These are phyloP conservation scores for Marsdenia floribunda DNA, from an alignment of 257 asterid species.

Conservation along the genomic window DNA sequence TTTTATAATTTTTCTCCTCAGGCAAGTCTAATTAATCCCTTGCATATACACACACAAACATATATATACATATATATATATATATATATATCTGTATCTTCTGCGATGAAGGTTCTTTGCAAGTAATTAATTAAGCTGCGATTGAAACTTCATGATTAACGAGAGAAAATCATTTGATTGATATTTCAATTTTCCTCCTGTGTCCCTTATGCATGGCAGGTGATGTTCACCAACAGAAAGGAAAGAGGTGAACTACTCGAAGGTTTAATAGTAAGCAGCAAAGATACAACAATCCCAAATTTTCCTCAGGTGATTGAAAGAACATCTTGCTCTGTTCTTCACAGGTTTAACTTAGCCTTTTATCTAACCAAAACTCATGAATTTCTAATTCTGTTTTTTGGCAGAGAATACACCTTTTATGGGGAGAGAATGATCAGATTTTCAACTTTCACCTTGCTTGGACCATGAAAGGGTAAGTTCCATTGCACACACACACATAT, in stretches of 20 bases:
- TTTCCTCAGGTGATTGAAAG: slow-evolving; percentile 49
- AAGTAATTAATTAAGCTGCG: too few species aligned
- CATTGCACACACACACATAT: not conserved
- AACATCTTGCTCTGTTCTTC: not conserved
- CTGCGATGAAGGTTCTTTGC: too few species aligned
- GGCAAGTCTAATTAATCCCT: not conserved
- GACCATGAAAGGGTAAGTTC: slow-evolving; percentile 67
- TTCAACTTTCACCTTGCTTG: slow-evolving; percentile 70
- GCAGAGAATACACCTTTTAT: slow-evolving; percentile 80
- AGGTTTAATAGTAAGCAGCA: slow-evolving; percentile 65
- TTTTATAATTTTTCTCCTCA: too few species aligned
- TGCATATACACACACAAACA: too few species aligned
- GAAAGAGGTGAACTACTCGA: slow-evolving; percentile 85
- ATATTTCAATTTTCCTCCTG: not conserved
- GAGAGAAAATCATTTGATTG: not conserved
- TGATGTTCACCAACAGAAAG: slow-evolving; percentile 78
- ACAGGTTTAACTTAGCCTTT: too few species aligned
- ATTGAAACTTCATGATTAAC: not conserved
- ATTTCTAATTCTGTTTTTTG: not conserved
- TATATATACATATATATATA: too few species aligned
- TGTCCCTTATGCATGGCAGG: slow-evolving; percentile 32
- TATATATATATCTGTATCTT: too few species aligned
- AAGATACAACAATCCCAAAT: slow-evolving; percentile 52
- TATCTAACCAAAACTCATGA: not conserved
- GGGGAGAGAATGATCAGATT: slow-evolving; percentile 92